Base-by-base conservation (phyloP, 192 early-diverging fungal genomes). In the Mortierella alpina region DNA sequence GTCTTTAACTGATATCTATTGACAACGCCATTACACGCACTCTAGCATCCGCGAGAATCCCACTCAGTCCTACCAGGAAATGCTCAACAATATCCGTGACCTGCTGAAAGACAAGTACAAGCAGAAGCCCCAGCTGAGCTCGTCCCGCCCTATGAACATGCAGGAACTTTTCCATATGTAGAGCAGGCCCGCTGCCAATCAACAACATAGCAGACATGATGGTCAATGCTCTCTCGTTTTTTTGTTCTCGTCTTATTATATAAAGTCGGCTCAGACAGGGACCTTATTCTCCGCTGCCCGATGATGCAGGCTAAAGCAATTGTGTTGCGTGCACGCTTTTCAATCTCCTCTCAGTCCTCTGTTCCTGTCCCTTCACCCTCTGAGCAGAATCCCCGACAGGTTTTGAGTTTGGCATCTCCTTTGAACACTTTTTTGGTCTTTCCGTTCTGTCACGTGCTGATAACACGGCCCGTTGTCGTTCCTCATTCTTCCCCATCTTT, bases 101-200 rank as follows among this genome's bases (percentile, higher is more conserved):
- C 84, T 86, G 50, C 72, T 94, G 57, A 66, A 75, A 45, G 70
- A 86, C n/a, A 70, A 82, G 66, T 92, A 91, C 80, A 83, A 70
- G n/a, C 92, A 94, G 72, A 86, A 91, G 66, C 93, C 93, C 9
- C 93, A 94, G 83, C 84, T 94, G 55, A 89, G 87, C 62, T 86
- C 90, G 14, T 91, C 90, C n/a, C 84, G 86, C 15, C 72, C 83
- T 42, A 88, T 92, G 84, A 87, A 93, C 77, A 86, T 92, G 86
- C 75, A 90, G 64, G 86, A 88, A n/a, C 40, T 82, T n/a, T 91
- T 91, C 71, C 85, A 88, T 59, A 90, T 91, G 90, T 91, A 88
- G 68, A 55, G 17, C 17, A 7, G 31, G 31, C 3, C 3, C 55
- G 50, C 50, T 12, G 13, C 1, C 50, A n/a, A 2, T 15, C 50